Conservation (phyloP, 2,329 filamentous ascomycete species). For the Cladorrhinum sp. region DNA sequence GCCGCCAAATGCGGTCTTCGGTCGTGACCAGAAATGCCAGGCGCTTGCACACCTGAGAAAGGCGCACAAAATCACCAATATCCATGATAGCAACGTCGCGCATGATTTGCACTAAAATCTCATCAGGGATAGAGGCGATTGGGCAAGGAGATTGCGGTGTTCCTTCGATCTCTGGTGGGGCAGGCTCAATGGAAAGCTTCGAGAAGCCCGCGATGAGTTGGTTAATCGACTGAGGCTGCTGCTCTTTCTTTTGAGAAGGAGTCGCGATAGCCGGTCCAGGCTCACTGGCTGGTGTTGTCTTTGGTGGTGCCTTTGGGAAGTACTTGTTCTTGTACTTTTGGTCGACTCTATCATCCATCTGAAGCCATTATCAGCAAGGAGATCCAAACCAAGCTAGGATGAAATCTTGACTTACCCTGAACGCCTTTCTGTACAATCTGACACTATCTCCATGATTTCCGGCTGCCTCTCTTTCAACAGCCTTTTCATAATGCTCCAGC, state of each 20-base stretch:
- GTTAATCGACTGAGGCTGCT: slow-evolving; percentile 52
- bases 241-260: slow-evolving; percentile 50
- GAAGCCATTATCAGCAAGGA: neutral
- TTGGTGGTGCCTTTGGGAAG: slow-evolving; percentile 63
- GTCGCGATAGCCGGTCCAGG: slow-evolving; percentile 38
- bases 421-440: slow-evolving; percentile 83
- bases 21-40: slow-evolving; percentile 80
- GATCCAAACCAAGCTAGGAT: no score
- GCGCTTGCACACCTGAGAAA: slow-evolving; percentile 80
- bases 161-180: slow-evolving; percentile 67
- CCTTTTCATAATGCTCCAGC: slow-evolving; percentile 87
- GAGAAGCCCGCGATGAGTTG: slow-evolving; percentile 78
- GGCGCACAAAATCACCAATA: slow-evolving; percentile 70
- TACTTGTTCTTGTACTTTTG: slow-evolving; percentile 87
- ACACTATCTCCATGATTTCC: slow-evolving; percentile 88
- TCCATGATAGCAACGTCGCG: slow-evolving; percentile 69
- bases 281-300: slow-evolving; percentile 30
- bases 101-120: slow-evolving; percentile 80
- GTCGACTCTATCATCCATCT: slow-evolving; percentile 85
- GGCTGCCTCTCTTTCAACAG: slow-evolving; percentile 81
- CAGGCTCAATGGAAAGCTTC: slow-evolving; percentile 62
- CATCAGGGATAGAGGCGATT: slow-evolving; percentile 73
- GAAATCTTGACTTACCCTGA: slow-evolving; percentile 59
- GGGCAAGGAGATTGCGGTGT: slow-evolving; percentile 75
- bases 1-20: slow-evolving; percentile 84